Conservation (phyloP, 208 protist genomes). For the Acanthamoeba sp. region DNA sequence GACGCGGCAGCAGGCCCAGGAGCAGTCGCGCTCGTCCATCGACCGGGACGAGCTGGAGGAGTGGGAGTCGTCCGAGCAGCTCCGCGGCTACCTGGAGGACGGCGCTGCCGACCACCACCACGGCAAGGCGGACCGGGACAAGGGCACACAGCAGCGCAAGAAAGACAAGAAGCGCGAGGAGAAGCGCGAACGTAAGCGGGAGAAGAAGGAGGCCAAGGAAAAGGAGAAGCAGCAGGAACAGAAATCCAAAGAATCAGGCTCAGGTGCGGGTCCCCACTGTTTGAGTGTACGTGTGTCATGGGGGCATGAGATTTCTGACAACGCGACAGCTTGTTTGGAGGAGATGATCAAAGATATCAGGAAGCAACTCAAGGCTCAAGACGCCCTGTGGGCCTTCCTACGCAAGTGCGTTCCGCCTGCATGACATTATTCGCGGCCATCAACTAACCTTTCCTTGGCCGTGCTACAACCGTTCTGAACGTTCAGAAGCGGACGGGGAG, state of each 20-base stretch:
- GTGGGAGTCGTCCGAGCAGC: constrained; percentile 7
- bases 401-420: constrained; percentile 10
- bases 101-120: background rate
- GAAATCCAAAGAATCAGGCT: background rate
- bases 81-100: background rate
- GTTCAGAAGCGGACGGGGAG: background rate
- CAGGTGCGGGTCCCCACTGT: background rate
- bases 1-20: background rate
- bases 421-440: no score
- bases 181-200: constrained; percentile 4
- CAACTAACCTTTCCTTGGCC: no score
- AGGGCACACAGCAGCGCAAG: background rate
- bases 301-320: background rate
- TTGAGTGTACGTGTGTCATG: background rate
- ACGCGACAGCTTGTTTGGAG: background rate
- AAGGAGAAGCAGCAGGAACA: constrained; percentile 35
- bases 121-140: background rate
- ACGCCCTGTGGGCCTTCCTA: constrained; percentile 21
- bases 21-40: background rate
- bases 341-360: constrained; percentile 34
- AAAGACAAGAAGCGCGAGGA: background rate
- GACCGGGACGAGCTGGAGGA: constrained; percentile 3
- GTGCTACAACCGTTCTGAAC: no score
- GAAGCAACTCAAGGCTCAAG: constrained; percentile 45
- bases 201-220: constrained; percentile 50